Evolutionary conservation across 2,329 filamentous ascomycete species (phyloP).

Genomic region (Calonectria multiphialidica): DNA sequence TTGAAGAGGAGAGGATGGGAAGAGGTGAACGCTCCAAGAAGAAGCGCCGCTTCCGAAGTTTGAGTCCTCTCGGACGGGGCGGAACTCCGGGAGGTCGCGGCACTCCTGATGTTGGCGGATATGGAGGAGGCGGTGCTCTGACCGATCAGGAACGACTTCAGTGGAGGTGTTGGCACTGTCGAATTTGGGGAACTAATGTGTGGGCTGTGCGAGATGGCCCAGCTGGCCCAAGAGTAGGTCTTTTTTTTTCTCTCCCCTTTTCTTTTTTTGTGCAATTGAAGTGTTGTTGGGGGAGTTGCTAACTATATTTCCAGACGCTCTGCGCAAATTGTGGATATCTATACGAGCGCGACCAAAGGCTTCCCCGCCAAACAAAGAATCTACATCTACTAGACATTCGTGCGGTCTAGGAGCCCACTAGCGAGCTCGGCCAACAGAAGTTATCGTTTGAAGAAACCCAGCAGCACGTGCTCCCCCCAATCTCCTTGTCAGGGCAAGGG

Average conservation of each 20-base stretch:
- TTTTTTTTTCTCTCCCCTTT: neutral
- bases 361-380: slow-evolving; percentile 69
- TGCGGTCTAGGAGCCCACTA: slow-evolving; percentile 44
- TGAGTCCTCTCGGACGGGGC: slow-evolving; percentile 80
- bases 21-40: slow-evolving; percentile 94
- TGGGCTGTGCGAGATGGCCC: slow-evolving; percentile 97
- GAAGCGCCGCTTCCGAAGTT: slow-evolving; percentile 90
- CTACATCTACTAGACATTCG: slow-evolving; percentile 51
- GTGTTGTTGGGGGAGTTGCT: slow-evolving; percentile 15
- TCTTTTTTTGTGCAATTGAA: neutral
- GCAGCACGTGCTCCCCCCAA: slow-evolving; percentile 7
- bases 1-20: slow-evolving; percentile 87
- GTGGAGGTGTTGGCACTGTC: slow-evolving; percentile 92
- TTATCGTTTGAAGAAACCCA: slow-evolving; percentile 14
- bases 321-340: slow-evolving; percentile 94
- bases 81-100: slow-evolving; percentile 77
- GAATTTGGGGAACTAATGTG: slow-evolving; percentile 87
- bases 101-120: slow-evolving; percentile 84
- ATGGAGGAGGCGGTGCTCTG: slow-evolving; percentile 77
- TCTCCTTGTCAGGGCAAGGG: slow-evolving; percentile 26
- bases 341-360: slow-evolving; percentile 87
- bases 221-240: slow-evolving; percentile 80
- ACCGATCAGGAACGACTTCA: slow-evolving; percentile 82
- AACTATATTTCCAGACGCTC: slow-evolving; percentile 70
- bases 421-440: slow-evolving; percentile 35